Base-by-base conservation (phyloP, 1,139 yeast genomes). In the Blastobotrys indianensis region DNA sequence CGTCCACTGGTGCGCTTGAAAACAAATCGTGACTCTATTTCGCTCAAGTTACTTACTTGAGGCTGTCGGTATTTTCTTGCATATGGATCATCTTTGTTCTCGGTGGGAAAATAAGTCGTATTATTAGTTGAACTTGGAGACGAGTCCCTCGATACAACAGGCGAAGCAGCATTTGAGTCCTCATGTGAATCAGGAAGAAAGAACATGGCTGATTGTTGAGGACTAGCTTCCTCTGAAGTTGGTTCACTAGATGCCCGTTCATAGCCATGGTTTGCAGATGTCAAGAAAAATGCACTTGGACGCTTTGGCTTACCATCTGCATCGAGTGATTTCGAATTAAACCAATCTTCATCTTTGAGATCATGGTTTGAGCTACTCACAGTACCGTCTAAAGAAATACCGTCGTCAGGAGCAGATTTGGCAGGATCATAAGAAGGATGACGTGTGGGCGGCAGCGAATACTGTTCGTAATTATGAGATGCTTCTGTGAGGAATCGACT, bases 11-110 rank as follows among this genome's bases (percentile, higher is more conserved):
- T 32, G 40, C 51, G 52, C 43, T 57, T 60, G 47, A 66, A 66
- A 37, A 62, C 64, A 43, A 66, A 66, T 38, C 69, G 55, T 7
- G 69, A 65, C 4, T 67, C 64, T 32, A 66, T 62, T 20, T 65
- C 64, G 7, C 53, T 54, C n/a, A 55, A 51, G 33, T 58, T 56
- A 13, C 53, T 54, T 6, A 50, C 51, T 13, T 63, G 64, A 11
- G 66, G 65, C 2, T 63, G 59, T 11, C 68, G 53, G 31, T 56
- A 49, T 40, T 54, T 59, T 32, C 68, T 57, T 6, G 68, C 57
- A 48, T 65, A 66, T 3, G 68, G 68, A 44, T 64, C 68, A 20
- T 60, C 63, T 12, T 50, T 54, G 31, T 58, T 62, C 1, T 54
- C 53, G 11, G 56, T 49, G n/a, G 60, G 62, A 48, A 62, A 56